Conservation (phyloP, 495 filamentous ascomycete genomes). For the Neurospora sp. region DNA sequence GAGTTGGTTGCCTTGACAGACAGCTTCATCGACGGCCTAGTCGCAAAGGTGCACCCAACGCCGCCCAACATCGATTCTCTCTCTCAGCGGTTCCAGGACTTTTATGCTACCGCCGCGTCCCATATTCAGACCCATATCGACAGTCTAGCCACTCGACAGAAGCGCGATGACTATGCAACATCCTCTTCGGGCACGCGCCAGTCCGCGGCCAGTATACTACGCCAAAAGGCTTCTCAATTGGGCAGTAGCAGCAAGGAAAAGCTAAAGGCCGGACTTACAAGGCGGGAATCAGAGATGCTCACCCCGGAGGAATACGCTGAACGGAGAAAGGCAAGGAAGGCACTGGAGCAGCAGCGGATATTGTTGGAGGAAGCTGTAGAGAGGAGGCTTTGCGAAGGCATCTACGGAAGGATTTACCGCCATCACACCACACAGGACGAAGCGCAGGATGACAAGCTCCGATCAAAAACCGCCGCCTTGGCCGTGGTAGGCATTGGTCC, state of each 20-base stretch:
- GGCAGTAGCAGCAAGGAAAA: constrained; percentile 40
- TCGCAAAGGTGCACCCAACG: constrained; percentile 73
- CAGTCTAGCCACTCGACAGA: constrained; percentile 63
- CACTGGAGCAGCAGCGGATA: constrained; percentile 63
- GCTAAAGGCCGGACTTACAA: constrained; percentile 24
- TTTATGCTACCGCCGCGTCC: constrained; percentile 72
- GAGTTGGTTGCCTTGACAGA: constrained; percentile 86
- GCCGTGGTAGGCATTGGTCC: constrained; percentile 82
- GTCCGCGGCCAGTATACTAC: constrained; percentile 42
- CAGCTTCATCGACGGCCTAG: constrained; percentile 87
- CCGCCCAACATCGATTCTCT: constrained; percentile 79
- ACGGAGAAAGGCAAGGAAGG: constrained; percentile 64
- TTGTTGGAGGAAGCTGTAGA: constrained; percentile 90
- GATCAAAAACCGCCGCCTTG: constrained; percentile 88
- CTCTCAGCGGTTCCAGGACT: constrained; percentile 85
- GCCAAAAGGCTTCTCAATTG: constrained; percentile 42
- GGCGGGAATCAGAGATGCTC: constrained; percentile 59
- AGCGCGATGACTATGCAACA: constrained; percentile 46
- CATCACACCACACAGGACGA: constrained; percentile 91
- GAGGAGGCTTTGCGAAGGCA: constrained; percentile 70
- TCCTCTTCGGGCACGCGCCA: constrained; percentile 38
- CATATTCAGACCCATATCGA: constrained; percentile 86
- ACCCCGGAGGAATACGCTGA: constrained; percentile 76
- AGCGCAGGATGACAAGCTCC: constrained; percentile 85
- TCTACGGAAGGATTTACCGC: constrained; percentile 82